A percentile compares a stretch with the other conserved stretches of the same genome.
phyloP scores from a whole-genome alignment of 768 basidiomycete species.

The Tylopilus rubrobrunneus region DNA sequence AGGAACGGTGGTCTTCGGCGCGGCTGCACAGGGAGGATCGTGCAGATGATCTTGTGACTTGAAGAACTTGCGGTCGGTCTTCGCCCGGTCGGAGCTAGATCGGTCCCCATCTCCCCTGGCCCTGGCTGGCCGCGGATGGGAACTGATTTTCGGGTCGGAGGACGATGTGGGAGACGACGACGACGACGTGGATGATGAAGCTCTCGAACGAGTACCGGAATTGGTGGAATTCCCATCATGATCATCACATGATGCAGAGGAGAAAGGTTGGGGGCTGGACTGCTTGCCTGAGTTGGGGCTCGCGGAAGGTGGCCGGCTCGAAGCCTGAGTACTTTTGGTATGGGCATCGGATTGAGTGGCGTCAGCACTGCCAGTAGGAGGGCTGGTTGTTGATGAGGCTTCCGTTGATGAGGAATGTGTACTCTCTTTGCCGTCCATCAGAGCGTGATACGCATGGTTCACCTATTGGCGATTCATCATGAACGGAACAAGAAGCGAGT shows the following conservation, averaged over 20 bases:
- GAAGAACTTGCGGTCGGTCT: slow-evolving; percentile 11
- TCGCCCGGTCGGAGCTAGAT: slow-evolving; percentile 18
- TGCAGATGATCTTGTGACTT: slow-evolving; percentile 24
- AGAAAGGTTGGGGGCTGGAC: slow-evolving; percentile 9
- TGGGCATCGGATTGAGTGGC: slow-evolving; percentile 21
- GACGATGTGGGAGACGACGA: slow-evolving; percentile 13
- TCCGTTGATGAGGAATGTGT: slow-evolving; percentile 27
- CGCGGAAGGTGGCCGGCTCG: slow-evolving; percentile 32
- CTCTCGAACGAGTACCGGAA: slow-evolving; percentile 7
- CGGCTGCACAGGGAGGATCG: slow-evolving; percentile 16
- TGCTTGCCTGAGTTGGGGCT: slow-evolving; percentile 26
- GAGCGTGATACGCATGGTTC: slow-evolving; percentile 52
- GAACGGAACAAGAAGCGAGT: background rate
- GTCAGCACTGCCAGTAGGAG: slow-evolving; percentile 15
- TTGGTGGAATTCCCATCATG: slow-evolving; percentile 9
- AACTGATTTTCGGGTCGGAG: slow-evolving; percentile 8
- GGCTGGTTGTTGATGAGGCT: slow-evolving; percentile 22
- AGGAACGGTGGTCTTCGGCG: slow-evolving; percentile 3
- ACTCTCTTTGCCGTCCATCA: slow-evolving; percentile 42
- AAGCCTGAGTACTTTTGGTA: slow-evolving; percentile 22
- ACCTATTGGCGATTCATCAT: slow-evolving; percentile 32
- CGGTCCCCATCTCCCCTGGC: slow-evolving; percentile 10
- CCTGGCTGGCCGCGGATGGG: slow-evolving; percentile 15
- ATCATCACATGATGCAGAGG: slow-evolving; percentile 14
- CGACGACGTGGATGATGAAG: slow-evolving; percentile 14